Conservation (phyloP, 2,329 filamentous ascomycete species). For the Chalaropsis thielavioides region DNA sequence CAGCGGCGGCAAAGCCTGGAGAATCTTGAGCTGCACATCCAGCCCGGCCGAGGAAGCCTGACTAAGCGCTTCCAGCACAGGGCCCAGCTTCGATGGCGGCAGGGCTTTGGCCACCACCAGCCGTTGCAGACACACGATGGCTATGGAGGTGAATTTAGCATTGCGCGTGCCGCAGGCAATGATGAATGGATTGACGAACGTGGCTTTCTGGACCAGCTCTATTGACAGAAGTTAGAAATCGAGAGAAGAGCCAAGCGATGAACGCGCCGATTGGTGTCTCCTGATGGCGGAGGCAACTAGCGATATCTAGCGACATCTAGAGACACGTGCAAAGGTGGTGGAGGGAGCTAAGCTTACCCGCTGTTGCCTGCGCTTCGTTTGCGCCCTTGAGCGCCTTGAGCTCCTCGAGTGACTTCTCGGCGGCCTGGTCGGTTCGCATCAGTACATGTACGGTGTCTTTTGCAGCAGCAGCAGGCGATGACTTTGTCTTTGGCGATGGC, state of each 20-base stretch:
- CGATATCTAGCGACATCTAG: too few species aligned
- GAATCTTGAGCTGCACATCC: constrained; percentile 89
- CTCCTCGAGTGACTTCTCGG: constrained; percentile 85
- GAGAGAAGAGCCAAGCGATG: not conserved
- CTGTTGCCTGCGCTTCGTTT: constrained; percentile 61
- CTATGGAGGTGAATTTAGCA: constrained; percentile 76
- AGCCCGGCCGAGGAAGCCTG: constrained; percentile 68
- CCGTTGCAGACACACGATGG: constrained; percentile 75
- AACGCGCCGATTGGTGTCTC: not conserved
- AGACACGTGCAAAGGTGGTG: not conserved
- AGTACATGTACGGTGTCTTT: not conserved
- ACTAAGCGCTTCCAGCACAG: constrained; percentile 75
- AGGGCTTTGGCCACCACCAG: constrained; percentile 72
- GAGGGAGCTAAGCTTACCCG: constrained; percentile 35
- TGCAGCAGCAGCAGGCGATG: constrained; percentile 13
- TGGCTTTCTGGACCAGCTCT: constrained; percentile 71
- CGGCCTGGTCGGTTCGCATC: constrained; percentile 42
- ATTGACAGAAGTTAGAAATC: constrained; percentile 16
- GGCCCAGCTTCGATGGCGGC: constrained; percentile 62
- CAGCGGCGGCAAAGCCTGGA: constrained; percentile 79
- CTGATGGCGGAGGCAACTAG: not conserved
- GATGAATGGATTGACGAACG: constrained; percentile 86
- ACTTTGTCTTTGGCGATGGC: too few species aligned
- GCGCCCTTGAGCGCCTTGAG: constrained; percentile 60
- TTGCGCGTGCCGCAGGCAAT: constrained; percentile 85